Evolutionary conservation across 176 grass and related monocot genomes (phyloP).

Genomic region (Musa troglodytarum): DNA sequence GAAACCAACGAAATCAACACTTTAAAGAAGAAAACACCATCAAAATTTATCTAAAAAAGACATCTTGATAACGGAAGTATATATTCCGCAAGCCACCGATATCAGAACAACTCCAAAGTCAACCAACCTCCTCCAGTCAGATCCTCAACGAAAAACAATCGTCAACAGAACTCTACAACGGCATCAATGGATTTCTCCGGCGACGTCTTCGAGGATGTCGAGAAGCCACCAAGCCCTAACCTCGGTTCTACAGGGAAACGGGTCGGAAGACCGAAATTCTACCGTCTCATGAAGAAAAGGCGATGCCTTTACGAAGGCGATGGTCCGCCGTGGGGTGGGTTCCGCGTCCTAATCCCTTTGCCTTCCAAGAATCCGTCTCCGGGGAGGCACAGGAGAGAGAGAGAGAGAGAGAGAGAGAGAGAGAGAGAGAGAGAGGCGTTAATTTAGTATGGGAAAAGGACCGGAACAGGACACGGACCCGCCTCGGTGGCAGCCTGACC

Average conservation of each 20-base stretch:
- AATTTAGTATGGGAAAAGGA: background rate
- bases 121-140: background rate
- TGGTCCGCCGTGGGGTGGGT: background rate
- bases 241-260: background rate
- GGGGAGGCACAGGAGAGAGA: background rate
- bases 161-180: background rate
- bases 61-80: background rate
- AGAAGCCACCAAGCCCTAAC: background rate
- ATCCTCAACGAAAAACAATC: too few relatives aligned
- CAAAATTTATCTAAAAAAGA: background rate
- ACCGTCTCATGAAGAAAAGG: background rate
- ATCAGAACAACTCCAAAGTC: background rate
- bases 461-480: background rate
- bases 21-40: too few relatives aligned
- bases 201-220: background rate
- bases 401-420: conserved; percentile 1
- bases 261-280: background rate
- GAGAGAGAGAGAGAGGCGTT: background rate
- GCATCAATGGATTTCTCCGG: background rate
- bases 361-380: background rate
- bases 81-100: background rate
- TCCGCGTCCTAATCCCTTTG: too few relatives aligned
- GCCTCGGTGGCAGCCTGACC: background rate
- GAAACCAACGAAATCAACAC: background rate
- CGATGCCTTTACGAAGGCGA: background rate